Evolutionary conservation across 2,329 filamentous ascomycete genomes (phyloP).

Genomic region (Rutstroemia sp.): DNA sequence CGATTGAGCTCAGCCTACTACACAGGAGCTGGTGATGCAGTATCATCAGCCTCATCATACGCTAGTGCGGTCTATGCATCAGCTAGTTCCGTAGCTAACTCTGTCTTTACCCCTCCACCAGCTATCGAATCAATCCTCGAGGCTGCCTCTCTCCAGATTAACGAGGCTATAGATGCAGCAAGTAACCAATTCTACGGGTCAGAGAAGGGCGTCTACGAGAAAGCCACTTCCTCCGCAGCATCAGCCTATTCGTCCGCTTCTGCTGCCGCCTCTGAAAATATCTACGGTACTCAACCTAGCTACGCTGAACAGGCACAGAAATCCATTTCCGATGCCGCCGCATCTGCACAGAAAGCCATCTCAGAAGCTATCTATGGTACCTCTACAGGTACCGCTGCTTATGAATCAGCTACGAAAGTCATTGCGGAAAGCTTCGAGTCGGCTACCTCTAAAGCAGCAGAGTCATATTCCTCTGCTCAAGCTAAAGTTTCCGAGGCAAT

Average conservation of each 20-base stretch:
- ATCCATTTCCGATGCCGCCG: constrained; percentile 45
- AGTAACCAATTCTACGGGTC: constrained; percentile 51
- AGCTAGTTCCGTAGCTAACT: constrained; percentile 37
- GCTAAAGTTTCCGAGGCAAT: constrained; percentile 16
- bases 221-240: constrained; percentile 45
- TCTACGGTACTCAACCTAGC: constrained; percentile 46
- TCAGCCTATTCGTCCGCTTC: constrained; percentile 44
- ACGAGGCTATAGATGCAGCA: constrained; percentile 51
- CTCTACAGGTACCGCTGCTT: constrained; percentile 30
- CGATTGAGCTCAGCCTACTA: constrained; percentile 66
- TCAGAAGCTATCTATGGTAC: constrained; percentile 50
- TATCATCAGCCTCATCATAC: constrained; percentile 44
- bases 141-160: constrained; percentile 47
- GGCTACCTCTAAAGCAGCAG: constrained; percentile 13
- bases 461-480: constrained; percentile 11
- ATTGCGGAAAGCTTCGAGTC: constrained; percentile 17
- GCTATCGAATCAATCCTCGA: constrained; percentile 49
- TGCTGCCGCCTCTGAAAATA: constrained; percentile 42
- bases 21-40: constrained; percentile 43
- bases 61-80: constrained; percentile 39
- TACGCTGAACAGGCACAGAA: constrained; percentile 46
- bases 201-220: constrained; percentile 43
- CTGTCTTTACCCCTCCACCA: constrained; percentile 49
- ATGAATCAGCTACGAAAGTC: constrained; percentile 16
- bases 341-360: constrained; percentile 47